Percentiles rank a stretch among this genome's conserved stretches.
These are phyloP conservation scores for Teratosphaeria destructans DNA, from an alignment of 2,329 filamentous ascomycete species.

Conservation along the genomic window DNA sequence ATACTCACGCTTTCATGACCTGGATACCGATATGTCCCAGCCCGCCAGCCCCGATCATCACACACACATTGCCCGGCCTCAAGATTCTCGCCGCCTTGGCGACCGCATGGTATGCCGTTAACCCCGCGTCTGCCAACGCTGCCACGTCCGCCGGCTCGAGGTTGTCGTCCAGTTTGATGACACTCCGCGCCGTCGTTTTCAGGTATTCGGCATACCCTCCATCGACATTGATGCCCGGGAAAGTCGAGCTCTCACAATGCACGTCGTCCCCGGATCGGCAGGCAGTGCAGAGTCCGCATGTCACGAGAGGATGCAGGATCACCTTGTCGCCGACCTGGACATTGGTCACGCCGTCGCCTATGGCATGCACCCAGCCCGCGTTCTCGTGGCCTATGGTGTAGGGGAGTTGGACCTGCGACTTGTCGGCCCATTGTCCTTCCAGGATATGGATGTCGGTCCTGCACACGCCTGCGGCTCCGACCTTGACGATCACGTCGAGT, in stretches of 20 bases:
- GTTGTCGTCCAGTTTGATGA: constrained; percentile 17
- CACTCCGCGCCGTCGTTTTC: constrained; percentile 17
- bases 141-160: constrained; percentile 17
- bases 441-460: constrained; percentile 19
- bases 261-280: constrained; percentile 19
- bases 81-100: too few relatives aligned
- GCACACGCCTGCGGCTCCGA: constrained; percentile 19
- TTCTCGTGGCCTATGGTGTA: constrained; percentile 20
- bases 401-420: constrained; percentile 14
- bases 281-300: constrained; percentile 16
- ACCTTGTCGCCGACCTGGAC: constrained; percentile 15
- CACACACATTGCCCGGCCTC: constrained; percentile 15
- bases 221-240: constrained; percentile 17
- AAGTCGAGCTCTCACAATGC: constrained; percentile 14
- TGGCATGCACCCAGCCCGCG: constrained; percentile 15
- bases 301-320: constrained; percentile 16
- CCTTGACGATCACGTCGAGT: constrained; percentile 19
- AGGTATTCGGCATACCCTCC: constrained; percentile 18
- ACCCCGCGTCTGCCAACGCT: constrained; percentile 16
- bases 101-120: too few relatives aligned
- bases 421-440: constrained; percentile 17
- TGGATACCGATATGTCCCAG: constrained; percentile 17
- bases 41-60: constrained; percentile 18
- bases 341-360: constrained; percentile 13
- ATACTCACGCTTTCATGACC: constrained; percentile 12